Conservation (phyloP, 768 basidiomycete genomes). For the Tricholoma matsutake region DNA sequence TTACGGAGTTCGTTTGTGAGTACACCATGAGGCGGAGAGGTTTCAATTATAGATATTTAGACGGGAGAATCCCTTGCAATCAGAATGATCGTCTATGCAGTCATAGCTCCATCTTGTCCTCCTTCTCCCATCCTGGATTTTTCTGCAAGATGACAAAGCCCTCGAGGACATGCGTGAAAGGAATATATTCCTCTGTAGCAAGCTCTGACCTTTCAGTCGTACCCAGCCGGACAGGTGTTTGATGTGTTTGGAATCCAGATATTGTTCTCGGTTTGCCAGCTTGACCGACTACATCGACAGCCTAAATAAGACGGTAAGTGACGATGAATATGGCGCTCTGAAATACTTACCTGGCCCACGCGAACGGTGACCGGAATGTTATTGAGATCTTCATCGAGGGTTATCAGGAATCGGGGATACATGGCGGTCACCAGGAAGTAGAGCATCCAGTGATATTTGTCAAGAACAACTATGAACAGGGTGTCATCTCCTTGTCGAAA, state of each 20-base stretch:
- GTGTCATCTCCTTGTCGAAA: neutral
- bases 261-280: slow-evolving; percentile 97
- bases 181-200: slow-evolving; percentile 95
- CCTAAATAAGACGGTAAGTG: slow-evolving; percentile 40
- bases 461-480: slow-evolving; percentile 69
- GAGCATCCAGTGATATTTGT: slow-evolving; percentile 98
- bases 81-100: slow-evolving; percentile 5
- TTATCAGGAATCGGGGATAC: slow-evolving; percentile 98
- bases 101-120: slow-evolving; percentile 82
- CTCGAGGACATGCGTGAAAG: slow-evolving; percentile 86
- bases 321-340: slow-evolving; percentile 2
- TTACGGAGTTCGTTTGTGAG: neutral
- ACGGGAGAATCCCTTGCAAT: neutral
- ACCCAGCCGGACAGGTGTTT: slow-evolving; percentile 92
- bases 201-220: slow-evolving; percentile 94
- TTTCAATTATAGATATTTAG: neutral
- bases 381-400: slow-evolving; percentile 88
- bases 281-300: slow-evolving; percentile 96
- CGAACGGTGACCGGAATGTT: slow-evolving; percentile 87
- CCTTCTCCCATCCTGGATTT: slow-evolving; percentile 87
- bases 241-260: slow-evolving; percentile 97
- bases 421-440: slow-evolving; percentile 95
- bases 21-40: neutral
- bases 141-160: slow-evolving; percentile 90
- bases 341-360: slow-evolving; percentile 75